Evolutionary conservation across 1,284 basidiomycete genomes (phyloP).

Genomic region (Pterulicium gracile): DNA sequence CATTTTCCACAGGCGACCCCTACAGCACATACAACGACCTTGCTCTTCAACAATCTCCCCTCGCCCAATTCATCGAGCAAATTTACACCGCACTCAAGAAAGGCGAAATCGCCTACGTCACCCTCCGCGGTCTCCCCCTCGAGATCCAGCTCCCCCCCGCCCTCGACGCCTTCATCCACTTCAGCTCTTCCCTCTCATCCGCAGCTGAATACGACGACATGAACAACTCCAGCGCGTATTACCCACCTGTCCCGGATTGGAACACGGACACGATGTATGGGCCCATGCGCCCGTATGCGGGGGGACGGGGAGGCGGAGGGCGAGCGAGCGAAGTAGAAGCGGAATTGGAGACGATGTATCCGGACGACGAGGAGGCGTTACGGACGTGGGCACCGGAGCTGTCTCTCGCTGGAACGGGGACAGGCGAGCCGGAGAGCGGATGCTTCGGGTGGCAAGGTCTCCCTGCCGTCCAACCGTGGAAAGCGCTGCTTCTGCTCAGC

Average conservation of each 20-base stretch:
- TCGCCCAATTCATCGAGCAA: conserved; percentile 65
- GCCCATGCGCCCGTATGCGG: no score
- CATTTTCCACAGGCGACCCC: conserved; percentile 33
- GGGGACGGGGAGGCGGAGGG: no score
- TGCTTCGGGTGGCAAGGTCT: conserved; percentile 53
- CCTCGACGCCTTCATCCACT: conserved; percentile 56
- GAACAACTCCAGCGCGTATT: no score
- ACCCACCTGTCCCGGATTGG: no score
- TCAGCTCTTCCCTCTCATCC: no score
- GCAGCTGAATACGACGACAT: conserved; percentile 27
- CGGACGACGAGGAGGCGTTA: conserved; percentile 35
- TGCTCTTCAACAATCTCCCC: conserved; percentile 55
- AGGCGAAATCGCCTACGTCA: conserved; percentile 61
- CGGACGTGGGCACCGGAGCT: conserved; percentile 62
- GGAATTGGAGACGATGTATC: conserved; percentile 34
- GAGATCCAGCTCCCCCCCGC: conserved; percentile 77
- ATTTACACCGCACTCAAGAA: conserved; percentile 70
- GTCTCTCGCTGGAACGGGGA: conserved; percentile 39
- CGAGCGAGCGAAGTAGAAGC: no score
- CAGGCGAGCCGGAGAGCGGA: no score
- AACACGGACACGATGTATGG: not conserved
- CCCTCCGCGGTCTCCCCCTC: conserved; percentile 64
- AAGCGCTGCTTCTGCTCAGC: conserved; percentile 75
- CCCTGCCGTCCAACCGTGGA: conserved; percentile 83
- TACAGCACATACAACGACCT: conserved; percentile 44